Conservation (phyloP, 225 moss, liverwort and hornwort species). For the Pseudoscleropodium purum region DNA sequence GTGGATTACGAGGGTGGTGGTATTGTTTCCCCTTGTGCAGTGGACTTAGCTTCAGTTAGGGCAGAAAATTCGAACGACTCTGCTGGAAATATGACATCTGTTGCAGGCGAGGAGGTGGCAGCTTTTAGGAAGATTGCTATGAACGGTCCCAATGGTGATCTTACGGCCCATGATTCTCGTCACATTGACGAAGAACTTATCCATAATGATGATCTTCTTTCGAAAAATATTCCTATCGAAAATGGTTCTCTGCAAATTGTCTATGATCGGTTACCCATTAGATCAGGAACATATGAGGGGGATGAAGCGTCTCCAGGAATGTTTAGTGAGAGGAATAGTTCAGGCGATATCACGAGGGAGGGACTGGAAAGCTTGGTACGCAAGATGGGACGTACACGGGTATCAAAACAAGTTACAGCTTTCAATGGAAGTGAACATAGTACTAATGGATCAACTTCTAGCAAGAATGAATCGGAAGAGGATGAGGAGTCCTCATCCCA, state of each 20-base stretch:
- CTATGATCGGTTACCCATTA: neutral
- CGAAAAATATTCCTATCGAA: neutral
- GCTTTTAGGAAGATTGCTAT: neutral
- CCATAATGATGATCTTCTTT: neutral
- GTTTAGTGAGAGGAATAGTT: neutral
- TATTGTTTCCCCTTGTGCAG: neutral
- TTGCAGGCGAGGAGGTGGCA: neutral
- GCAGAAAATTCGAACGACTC: neutral
- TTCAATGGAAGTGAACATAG: neutral
- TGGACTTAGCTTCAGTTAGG: neutral
- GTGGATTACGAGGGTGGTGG: neutral
- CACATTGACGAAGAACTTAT: neutral
- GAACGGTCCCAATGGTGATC: neutral
- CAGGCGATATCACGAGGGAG: neutral
- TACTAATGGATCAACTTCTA: slow-evolving; percentile 5
- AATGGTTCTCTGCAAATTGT: neutral
- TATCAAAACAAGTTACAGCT: slow-evolving; percentile 7
- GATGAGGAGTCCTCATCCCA: slow-evolving; percentile 31
- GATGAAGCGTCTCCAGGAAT: neutral
- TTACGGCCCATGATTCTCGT: neutral
- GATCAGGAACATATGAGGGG: neutral
- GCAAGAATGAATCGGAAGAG: slow-evolving; percentile 21
- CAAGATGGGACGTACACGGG: neutral
- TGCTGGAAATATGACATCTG: neutral
- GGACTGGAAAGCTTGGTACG: neutral